Conservation (phyloP, 1,284 basidiomycete species). For the Malassezia cuniculi region DNA sequence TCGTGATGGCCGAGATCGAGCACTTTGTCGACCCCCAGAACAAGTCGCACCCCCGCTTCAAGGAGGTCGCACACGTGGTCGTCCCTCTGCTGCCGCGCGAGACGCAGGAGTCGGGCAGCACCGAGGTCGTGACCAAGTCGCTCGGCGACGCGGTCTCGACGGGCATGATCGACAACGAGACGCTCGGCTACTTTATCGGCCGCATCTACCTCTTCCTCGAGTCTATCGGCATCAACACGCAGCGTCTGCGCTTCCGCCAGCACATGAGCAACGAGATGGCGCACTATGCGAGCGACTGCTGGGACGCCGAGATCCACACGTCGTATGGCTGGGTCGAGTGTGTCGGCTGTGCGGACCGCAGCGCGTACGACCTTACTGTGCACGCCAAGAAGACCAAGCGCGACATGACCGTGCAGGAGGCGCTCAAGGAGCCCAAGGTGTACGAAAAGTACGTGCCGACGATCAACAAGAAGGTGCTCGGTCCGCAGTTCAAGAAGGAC, state of each 20-base stretch:
- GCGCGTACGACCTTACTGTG: slow-evolving; percentile 75
- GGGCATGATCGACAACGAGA: slow-evolving; percentile 87
- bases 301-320: slow-evolving; percentile 95
- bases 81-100: slow-evolving; percentile 70
- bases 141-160: slow-evolving; percentile 75
- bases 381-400: slow-evolving; percentile 50
- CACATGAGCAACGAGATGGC: slow-evolving; percentile 99
- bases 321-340: slow-evolving; percentile 97
- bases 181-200: slow-evolving; percentile 90
- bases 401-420: slow-evolving; percentile 67
- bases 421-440: slow-evolving; percentile 65
- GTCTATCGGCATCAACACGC: slow-evolving; percentile 83
- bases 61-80: slow-evolving; percentile 62
- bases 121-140: slow-evolving; percentile 56
- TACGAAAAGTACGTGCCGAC: slow-evolving; percentile 62
- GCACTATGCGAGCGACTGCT: slow-evolving; percentile 96
- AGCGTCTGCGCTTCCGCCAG: slow-evolving; percentile 78
- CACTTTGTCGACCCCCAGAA: slow-evolving; percentile 92
- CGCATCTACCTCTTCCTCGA: slow-evolving; percentile 80
- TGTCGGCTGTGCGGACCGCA: slow-evolving; percentile 96
- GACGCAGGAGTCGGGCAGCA: slow-evolving; percentile 65
- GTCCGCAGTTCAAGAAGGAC: slow-evolving; percentile 79
- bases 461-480: slow-evolving; percentile 78
- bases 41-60: slow-evolving; percentile 76
- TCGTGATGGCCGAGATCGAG: slow-evolving; percentile 99